Evolutionary conservation across 345 rosid genomes (phyloP), one percentile per base, ranked within the genome.

Genomic region (Camelina neglecta): DNA sequence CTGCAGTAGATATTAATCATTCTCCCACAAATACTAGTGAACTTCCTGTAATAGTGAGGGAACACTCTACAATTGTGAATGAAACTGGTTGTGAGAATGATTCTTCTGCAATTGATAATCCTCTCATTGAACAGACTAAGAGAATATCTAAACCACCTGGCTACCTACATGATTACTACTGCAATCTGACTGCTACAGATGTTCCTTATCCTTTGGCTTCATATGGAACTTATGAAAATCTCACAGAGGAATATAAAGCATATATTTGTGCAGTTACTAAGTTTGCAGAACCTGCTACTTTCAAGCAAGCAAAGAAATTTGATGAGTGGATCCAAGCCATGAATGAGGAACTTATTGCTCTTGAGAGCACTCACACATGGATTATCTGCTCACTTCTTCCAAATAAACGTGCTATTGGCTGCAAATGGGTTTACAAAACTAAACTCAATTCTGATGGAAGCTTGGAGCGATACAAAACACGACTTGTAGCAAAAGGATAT

Each of bases 161-260:
- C 26, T 24, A 24, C 3, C 26, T 24, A 24, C 26, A 24, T 24
- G 26, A 24, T 38, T 7, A 38, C 42, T 38, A 38, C 11, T 38
- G 2, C 42, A 38, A 8, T 1, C 3, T 24, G 26, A 38, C 7
- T 7, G 11, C 2, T 4, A 7, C 3, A 8, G 42, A 9, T 7
- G 11, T 9, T 7, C 7, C 10, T 2, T 38, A 38, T 9, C 42
- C 42, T 38, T 7, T 38, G 1, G 7, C 42, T 38, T 5, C 10
- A 18, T 0, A 31, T 4, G 8, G 31, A 0, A 15, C 41, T 3
- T 57, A 56, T 13, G 20, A 29, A 0, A 6, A 29, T 2, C 15
- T 56, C 0, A 12, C 18, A 0, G 11, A 29, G 0, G 20, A 29
- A 0, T 56, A 56, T 7, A 26, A 13, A 2, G 10, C 21, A 0